Base-by-base conservation (phyloP, 78 protist species). In the Acrasis kona region DNA sequence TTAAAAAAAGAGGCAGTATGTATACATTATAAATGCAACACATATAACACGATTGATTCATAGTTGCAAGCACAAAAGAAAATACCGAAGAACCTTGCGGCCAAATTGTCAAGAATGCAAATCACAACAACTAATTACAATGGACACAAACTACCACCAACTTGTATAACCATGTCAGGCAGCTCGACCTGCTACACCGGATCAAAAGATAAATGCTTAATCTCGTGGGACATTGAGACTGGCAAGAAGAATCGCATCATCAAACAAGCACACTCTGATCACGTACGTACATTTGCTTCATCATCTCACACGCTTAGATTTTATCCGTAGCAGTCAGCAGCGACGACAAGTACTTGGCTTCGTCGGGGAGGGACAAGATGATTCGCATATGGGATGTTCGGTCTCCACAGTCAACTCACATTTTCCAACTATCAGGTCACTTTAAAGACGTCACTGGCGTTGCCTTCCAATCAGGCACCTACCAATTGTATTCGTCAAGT, bases 261-360 rank as follows among this genome's bases (percentile, higher is more conserved):
- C 65, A 75, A 5, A 35, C 9, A 5, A 75, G 58, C 65, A 36
- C 35, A 36, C 34, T 2, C 10, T 50, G 19, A 41, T 41, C 28
- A 41, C 34, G 73, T 0, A 12, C 29, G 39, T 40, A 36, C n/a
- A n/a, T n/a, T n/a, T n/a, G n/a, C n/a, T n/a, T n/a, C n/a, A n/a
- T n/a, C n/a, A n/a, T n/a, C n/a, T n/a, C n/a, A n/a, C n/a, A 87
- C 76, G 80, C 70, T 40, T 41, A 50, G 7, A 72, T 88, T 0
- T 75, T 87, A 36, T 65, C 90, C 35, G 74, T 88, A 80, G 89
- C 94, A n/a, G 78, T 82, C 64, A 37, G 72, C 12, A 32, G 10
- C 28, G 91, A 85, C 69, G 91, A 87, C 38, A 81, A 65, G n/a
- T 79, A 61, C 65, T 41, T 90, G 66, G 94, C 70, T 28, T 74